These are phyloP conservation scores for Cryptococcus depauperatus DNA, from an alignment of 1,284 basidiomycete species.

Conservation along the genomic window DNA sequence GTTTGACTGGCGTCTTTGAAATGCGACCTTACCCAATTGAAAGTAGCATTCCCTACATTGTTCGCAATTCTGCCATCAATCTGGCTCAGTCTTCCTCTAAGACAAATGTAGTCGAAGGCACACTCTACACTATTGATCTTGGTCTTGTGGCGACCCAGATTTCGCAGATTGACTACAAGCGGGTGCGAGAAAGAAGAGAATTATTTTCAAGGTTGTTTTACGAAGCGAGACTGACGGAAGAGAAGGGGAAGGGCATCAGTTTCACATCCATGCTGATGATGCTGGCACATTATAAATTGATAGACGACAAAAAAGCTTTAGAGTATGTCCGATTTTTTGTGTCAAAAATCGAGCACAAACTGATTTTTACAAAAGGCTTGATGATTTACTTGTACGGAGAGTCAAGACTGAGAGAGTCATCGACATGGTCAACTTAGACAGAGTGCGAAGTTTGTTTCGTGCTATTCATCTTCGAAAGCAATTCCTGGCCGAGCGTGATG, in stretches of 20 bases:
- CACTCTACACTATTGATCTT: slow-evolving; percentile 56
- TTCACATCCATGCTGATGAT: slow-evolving; percentile 86
- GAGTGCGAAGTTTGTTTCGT: slow-evolving; percentile 66
- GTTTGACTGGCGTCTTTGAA: slow-evolving; percentile 58
- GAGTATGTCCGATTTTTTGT: too few relatives aligned
- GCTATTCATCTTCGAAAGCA: slow-evolving; percentile 65
- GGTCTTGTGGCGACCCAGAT: slow-evolving; percentile 56
- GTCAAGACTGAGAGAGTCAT: slow-evolving; percentile 70
- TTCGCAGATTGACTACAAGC: slow-evolving; percentile 56
- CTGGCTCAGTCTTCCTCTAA: slow-evolving; percentile 19
- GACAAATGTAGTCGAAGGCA: slow-evolving; percentile 23
- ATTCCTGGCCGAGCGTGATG: slow-evolving; percentile 49
- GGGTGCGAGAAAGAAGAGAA: slow-evolving; percentile 58
- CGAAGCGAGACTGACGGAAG: slow-evolving; percentile 68
- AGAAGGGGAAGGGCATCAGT: slow-evolving; percentile 70
- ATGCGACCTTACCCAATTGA: slow-evolving; percentile 70
- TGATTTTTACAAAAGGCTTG: slow-evolving; percentile 52
- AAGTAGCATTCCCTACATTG: slow-evolving; percentile 56
- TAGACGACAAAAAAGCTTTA: slow-evolving; percentile 79
- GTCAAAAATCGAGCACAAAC: slow-evolving; percentile 28
- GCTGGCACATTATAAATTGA: slow-evolving; percentile 84
- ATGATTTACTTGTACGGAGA: slow-evolving; percentile 67
- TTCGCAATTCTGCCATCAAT: slow-evolving; percentile 35
- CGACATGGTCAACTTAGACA: slow-evolving; percentile 73
- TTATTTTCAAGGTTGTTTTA: slow-evolving; percentile 71